Evolutionary conservation across 1,139 yeast species (phyloP).

Genomic region (Nakaseomyces kungkrabaensis): DNA sequence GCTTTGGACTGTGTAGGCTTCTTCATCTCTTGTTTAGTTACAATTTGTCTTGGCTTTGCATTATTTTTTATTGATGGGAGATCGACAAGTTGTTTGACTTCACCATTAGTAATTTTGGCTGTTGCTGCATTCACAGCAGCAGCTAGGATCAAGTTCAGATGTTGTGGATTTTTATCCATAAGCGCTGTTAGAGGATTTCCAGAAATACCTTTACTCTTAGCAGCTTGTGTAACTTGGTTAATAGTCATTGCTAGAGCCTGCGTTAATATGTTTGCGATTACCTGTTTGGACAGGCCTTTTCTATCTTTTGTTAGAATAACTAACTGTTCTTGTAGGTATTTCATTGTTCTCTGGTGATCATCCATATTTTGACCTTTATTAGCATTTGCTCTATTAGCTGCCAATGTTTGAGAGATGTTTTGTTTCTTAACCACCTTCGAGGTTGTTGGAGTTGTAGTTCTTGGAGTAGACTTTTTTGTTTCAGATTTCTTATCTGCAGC

Average conservation of each 20-base stretch:
- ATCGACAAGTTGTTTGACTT: constrained; percentile 32
- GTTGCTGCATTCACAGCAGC: constrained; percentile 78
- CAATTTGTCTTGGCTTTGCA: not conserved
- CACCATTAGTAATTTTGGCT: constrained; percentile 45
- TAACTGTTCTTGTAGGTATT: constrained; percentile 63
- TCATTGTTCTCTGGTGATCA: constrained; percentile 30
- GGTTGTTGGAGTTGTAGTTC: constrained; percentile 8
- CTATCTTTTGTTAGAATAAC: constrained; percentile 61
- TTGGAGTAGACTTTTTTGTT: constrained; percentile 20
- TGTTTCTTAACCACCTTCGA: constrained; percentile 20
- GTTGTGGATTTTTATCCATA: constrained; percentile 82
- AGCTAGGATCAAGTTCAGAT: constrained; percentile 70
- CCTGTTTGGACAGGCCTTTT: constrained; percentile 58
- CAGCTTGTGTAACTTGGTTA: constrained; percentile 80
- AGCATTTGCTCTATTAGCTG: constrained; percentile 28
- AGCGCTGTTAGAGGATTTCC: constrained; percentile 72
- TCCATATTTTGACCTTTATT: constrained; percentile 13
- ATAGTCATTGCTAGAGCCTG: constrained; percentile 89
- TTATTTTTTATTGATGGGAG: constrained; percentile 17
- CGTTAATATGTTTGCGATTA: constrained; percentile 74
- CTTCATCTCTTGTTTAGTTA: constrained; percentile 7
- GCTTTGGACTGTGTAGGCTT: constrained; percentile 5
- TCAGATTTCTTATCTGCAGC: constrained; percentile 39
- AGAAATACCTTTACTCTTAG: constrained; percentile 72
- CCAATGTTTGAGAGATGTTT: constrained; percentile 29